Evolutionary conservation across 139 green algal species (phyloP), one percentile per base, ranked within the genome.

Genomic region (Astrephomene gubernaculifera): DNA sequence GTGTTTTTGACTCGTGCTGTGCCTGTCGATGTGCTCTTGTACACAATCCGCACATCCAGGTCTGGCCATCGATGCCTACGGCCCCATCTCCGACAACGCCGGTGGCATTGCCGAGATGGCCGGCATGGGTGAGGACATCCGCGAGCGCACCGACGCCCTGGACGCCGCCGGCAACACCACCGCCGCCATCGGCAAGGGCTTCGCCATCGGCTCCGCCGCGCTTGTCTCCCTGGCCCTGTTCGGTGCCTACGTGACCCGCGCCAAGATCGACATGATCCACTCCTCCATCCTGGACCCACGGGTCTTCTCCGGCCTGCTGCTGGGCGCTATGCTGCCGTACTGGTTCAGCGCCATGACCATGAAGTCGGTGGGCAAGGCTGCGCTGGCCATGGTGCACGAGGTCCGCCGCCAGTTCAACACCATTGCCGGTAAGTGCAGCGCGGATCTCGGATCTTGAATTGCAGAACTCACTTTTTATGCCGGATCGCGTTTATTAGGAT

Each of bases 321-420:
- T 99, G 24, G 97, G 97, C 79, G 94, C 95, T 70, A 99, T 99
- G 97, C 94, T 99, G 27, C 97, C 97, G 45, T 99, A 97, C 94
- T 99, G 97, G 97, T 99, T 99, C 95, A 95, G 88, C 84, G 96
- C 96, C 85, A 98, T 99, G 96, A 99, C 97, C 84, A 99, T 99
- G 97, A 99, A 99, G 94, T 94, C 79, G 25, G 97, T 99, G 68
- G 97, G 97, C 91, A 97, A 98, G 93, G 97, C 97, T 27, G 93
- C 94, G 1, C 90, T 97, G 79, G 94, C 92, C 29, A 98, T 97
- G 94, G 94, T 96, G 54, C 90, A 95, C 87, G 93, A 98, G 86
- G 96, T 99, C 57, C 94, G 95, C 76, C 90, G 94, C 74, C 96
- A 99, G 92, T 99, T 99, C 93, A 94, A 96, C 92, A 98, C 95